Base-by-base conservation (phyloP, 2,329 filamentous ascomycete species). In the Botryotinia convoluta region DNA sequence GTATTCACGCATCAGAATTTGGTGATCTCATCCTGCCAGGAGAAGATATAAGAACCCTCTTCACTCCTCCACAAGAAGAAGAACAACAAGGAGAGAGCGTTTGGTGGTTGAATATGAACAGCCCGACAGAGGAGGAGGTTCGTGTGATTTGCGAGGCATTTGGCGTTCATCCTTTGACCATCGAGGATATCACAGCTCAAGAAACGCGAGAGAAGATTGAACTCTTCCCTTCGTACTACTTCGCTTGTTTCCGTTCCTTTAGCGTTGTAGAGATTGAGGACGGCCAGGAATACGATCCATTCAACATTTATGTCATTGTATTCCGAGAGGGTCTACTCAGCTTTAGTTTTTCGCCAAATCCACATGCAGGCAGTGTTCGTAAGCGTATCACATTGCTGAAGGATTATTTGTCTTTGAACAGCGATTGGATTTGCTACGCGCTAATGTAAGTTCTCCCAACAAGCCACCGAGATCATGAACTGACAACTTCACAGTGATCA, bases 391-490 rank as follows among this genome's bases (percentile, higher is more conserved):
- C 93, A 37, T 92, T 94, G 78, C 87, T 99, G 72, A 95, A 97
- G 80, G 96, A 99, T 80, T 98, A 98, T 80, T 93, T 98, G 79
- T 91, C 95, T 75, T 87, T 99, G 57, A 97, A 94, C 81, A 95
- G 94, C 78, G 96, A 99, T 83, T 99, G 97, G 95, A 97, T 98
- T 78, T 99, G 96, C 85, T 99, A 99, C 81, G 96, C 96, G 61
- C 87, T 99, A 80, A 98, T 99, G 91, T 94, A 86, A 87, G 91
- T 84, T 62, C 45, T 16, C 26, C 22, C 45, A n/a, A 16, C 44
- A 48, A 10, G 22, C 45, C 4, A 9, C 20, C 65, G 14, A 48
- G 29, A 42, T 60, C 35, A 26, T 16, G 64, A 59, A 74, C 73
- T 75, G 73, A 77, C 70, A 74, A 44, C 32, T 62, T 63, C 44